Percentiles rank a stretch among this genome's conserved stretches.
Evolutionary conservation across 2,329 filamentous ascomycete species (phyloP).

Genomic region (Acarospora socialis): DNA sequence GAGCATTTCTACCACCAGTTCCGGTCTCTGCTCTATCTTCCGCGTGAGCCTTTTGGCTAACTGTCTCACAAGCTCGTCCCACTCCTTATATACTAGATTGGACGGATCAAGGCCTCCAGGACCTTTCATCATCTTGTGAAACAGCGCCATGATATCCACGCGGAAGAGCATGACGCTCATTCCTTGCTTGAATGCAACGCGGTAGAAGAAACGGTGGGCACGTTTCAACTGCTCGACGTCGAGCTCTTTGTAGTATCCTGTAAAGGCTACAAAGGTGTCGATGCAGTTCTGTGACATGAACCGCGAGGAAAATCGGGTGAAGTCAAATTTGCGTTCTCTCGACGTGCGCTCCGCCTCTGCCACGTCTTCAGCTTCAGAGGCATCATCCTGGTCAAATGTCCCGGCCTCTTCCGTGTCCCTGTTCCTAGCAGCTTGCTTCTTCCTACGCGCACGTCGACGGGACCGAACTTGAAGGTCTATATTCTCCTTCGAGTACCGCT

Average conservation of each 20-base stretch:
- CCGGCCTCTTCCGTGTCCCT: conserved; percentile 35
- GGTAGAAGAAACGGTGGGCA: conserved; percentile 85
- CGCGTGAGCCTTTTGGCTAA: conserved; percentile 68
- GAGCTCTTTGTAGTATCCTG: conserved; percentile 67
- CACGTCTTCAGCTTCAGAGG: conserved; percentile 61
- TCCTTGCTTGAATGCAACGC: conserved; percentile 88
- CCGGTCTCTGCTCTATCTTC: conserved; percentile 72
- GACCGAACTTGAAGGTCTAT: conserved; percentile 85
- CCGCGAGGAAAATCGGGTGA: conserved; percentile 63
- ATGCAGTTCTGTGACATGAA: conserved; percentile 77
- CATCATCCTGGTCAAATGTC: conserved; percentile 41
- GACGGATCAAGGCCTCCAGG: conserved; percentile 58
- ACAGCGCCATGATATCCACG: conserved; percentile 75
- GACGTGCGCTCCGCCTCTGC: conserved; percentile 54
- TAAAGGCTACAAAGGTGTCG: conserved; percentile 74
- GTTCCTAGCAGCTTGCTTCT: conserved; percentile 46
- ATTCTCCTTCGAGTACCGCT: conserved; percentile 90
- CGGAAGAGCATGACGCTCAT: conserved; percentile 78
- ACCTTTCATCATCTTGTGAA: conserved; percentile 86
- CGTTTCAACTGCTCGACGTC: conserved; percentile 71
- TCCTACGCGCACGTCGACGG: conserved; percentile 55
- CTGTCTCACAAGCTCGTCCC: conserved; percentile 79
- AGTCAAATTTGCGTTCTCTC: conserved; percentile 87
- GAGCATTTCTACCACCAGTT: conserved; percentile 77
- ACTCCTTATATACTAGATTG: conserved; percentile 62